Base-by-base conservation (phyloP, 352 stramenopile genomes). In the Nothophytophthora sp. region DNA sequence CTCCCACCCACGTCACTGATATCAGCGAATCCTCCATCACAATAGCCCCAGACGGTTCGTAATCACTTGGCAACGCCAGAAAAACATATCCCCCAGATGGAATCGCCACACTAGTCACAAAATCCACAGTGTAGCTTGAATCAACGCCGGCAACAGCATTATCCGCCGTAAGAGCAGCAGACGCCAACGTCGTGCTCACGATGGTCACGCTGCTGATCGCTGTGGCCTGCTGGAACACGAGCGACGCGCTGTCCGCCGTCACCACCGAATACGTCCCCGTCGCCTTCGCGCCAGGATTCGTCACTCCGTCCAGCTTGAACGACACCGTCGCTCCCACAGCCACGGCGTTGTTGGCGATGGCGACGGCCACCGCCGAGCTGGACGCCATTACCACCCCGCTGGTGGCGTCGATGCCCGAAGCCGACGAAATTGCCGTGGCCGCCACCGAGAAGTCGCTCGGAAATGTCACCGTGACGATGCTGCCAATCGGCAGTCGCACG, bases 291-390 rank as follows among this genome's bases (percentile, higher is more conserved):
- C 74, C 76, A 47, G 71, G 67, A 49, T 88, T 88, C 52, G 67
- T 81, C 18, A 86, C 55, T 11, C 60, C 66, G 27, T 75, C 36
- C 50, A 88, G 33, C 34, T 64, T 56, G 54, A 87, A 80, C 27
- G 70, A 73, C 18, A 85, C 60, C 1, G 25, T 48, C 8, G 54
- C 9, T 0, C 68, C 59, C 8, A 55, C 47, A 2, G 34, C 12
- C 28, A 83, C 61, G 0, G 40, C 50, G 18, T 29, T 80, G 16
- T 36, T 53, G 0, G 19, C 46, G 18, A 86, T 27, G 23, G 45
- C 63, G 22, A 86, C 49, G 5, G 25, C 49, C 23, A 79, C 72
- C 10, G 50, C 59, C 4, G 49, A 46, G 10, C 20, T 42, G 24
- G 56, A 47, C n/a, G 49, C 30, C 10, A 44, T 28, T 15, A 29